phyloP scores from a whole-genome alignment of 192 early-diverging fungal species.

The Cetraspora pellucida region DNA sequence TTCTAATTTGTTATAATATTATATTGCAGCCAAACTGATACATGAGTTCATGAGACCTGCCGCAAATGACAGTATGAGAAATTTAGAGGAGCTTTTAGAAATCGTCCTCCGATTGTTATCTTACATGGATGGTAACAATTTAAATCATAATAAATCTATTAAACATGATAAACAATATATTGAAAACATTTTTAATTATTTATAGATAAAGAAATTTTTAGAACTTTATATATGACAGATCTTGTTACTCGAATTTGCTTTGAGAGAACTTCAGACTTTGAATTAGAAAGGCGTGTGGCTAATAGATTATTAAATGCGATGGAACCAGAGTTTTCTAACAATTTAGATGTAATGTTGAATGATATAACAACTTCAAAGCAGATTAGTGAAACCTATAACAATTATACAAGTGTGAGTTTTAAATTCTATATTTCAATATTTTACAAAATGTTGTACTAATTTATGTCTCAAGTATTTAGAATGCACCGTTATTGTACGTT shows the following conservation, averaged over 20 bases:
- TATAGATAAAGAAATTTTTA: not conserved
- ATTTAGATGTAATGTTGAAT: not conserved
- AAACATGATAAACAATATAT: not conserved
- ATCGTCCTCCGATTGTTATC: not conserved
- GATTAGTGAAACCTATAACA: not conserved
- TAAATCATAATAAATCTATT: not conserved
- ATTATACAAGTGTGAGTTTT: not conserved
- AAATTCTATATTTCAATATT: not conserved
- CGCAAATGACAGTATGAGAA: not conserved
- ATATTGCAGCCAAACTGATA: not conserved
- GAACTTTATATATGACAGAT: not conserved
- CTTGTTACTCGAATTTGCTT: not conserved
- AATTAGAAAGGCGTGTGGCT: not conserved
- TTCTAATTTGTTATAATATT: not conserved
- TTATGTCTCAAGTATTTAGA: not conserved
- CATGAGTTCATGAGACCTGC: not conserved
- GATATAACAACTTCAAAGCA: not conserved
- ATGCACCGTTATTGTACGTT: not conserved
- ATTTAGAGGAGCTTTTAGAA: not conserved
- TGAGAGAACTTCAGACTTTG: not conserved
- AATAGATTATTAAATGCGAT: not conserved
- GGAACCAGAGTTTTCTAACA: not conserved
- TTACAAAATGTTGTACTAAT: not conserved
- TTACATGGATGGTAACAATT: not conserved
- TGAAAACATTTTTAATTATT: not conserved